Evolutionary conservation across 2,329 filamentous ascomycete genomes (phyloP), one percentile per base, ranked within the genome.

Genomic region (Paracoccidioides lutzii): DNA sequence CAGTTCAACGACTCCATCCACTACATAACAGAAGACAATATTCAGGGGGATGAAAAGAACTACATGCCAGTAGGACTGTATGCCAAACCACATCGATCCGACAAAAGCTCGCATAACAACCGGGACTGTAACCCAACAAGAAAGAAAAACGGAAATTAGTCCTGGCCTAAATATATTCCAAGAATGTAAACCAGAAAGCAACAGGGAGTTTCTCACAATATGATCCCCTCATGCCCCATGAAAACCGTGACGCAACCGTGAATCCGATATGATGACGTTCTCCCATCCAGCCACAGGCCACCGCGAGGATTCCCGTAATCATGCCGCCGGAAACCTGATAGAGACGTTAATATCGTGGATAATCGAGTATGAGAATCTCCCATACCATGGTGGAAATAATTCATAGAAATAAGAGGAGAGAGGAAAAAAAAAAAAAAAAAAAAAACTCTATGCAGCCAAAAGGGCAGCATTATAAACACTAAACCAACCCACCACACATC

Each of bases 261-360:
- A 66, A 66, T 9, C 64, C 64, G 51, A 66, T 61, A 54, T 64
- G 59, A 22, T 66, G 64, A 15, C 59, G 60, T 48, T 63, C 60
- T 8, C 64, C 64, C 60, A 62, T 63, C 64, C 64, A 65, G 9
- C 64, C 64, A 52, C 60, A 62, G 4, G 58, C 59, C 12, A 66
- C 64, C 4, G 63, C 63, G 30, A 65, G 55, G 22, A 64, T 53
- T 41, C 59, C 63, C 4, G 60, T 61, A 52, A 64, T 51, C 32
- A 63, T 30, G n/a, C 59, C 60, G 46, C 59, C 62, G 10, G 40
- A 44, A 22, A 53, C 57, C 57, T 59, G 51, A 6, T 48, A 48
- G 6, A 33, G n/a, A 32, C n/a, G n/a, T 33, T 33, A 50, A 22
- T 37, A 10, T 8, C 35, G 4, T 30, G 28, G n/a, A 38, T 30